Evolutionary conservation across 2,329 filamentous ascomycete species (phyloP).

Genomic region (Talaromyces amestolkiae): DNA sequence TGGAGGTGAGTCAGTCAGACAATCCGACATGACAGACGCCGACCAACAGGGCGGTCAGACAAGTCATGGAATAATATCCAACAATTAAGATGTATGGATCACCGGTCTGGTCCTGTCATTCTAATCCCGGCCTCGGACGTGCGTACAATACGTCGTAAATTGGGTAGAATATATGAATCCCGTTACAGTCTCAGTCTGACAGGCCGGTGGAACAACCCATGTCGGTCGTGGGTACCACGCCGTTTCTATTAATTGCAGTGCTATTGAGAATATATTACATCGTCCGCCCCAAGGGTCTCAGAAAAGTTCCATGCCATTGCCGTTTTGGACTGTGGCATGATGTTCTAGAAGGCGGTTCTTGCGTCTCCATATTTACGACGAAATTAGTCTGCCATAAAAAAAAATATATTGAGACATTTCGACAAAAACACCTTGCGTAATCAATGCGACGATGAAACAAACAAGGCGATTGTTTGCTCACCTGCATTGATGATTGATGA

Average conservation of each 20-base stretch:
- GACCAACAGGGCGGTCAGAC: not conserved
- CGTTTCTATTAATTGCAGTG: not conserved
- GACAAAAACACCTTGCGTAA: not conserved
- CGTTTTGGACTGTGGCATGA: not conserved
- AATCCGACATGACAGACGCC: not conserved
- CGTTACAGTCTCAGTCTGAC: not conserved
- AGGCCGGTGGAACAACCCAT: not conserved
- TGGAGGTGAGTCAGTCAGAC: not conserved
- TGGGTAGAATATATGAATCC: not conserved
- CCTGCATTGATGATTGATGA: not conserved
- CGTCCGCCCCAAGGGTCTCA: not conserved
- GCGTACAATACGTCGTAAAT: not conserved
- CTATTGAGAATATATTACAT: not conserved
- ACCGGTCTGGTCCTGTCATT: not conserved
- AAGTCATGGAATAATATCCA: not conserved
- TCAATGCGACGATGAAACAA: not conserved
- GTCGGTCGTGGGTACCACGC: not conserved
- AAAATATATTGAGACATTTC: not conserved
- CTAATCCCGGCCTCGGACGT: not conserved
- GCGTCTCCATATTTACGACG: not conserved
- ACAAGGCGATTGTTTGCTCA: not conserved
- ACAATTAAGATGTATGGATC: constrained; percentile 2
- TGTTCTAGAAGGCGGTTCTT: constrained; percentile 10
- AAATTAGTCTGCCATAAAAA: too few species aligned
- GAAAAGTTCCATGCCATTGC: constrained; percentile 4